A percentile compares a stretch with the other conserved stretches of the same genome.
These are phyloP conservation scores for Seiridium unicorne DNA, from an alignment of 2,329 filamentous ascomycete species.

Conservation along the genomic window DNA sequence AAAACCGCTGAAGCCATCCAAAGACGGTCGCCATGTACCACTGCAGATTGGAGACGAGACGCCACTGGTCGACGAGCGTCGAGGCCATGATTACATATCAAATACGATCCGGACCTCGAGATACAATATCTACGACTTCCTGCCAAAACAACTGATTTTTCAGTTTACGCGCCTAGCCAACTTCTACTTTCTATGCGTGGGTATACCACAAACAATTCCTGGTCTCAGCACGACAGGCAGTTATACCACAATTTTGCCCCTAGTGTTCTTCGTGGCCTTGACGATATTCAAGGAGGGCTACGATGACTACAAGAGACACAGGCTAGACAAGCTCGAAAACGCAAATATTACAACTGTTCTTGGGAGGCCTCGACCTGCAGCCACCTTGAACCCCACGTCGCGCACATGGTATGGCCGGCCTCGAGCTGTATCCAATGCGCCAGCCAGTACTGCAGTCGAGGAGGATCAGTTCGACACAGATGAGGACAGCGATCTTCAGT, in stretches of 20 bases:
- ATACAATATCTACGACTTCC: constrained; percentile 80
- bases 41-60: constrained; percentile 35
- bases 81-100: constrained; percentile 48
- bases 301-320: constrained; percentile 78
- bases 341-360: constrained; percentile 47
- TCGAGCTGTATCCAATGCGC: neutral
- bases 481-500: constrained; percentile 31
- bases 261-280: constrained; percentile 73
- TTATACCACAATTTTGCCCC: constrained; percentile 71
- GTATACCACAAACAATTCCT: constrained; percentile 79
- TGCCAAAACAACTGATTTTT: constrained; percentile 80
- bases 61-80: constrained; percentile 47
- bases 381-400: neutral
- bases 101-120: constrained; percentile 77
- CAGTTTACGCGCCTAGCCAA: constrained; percentile 87
- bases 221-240: constrained; percentile 73
- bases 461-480: constrained; percentile 10
- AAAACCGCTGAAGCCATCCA: constrained; percentile 67
- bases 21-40: constrained; percentile 61
- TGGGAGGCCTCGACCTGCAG: constrained; percentile 23
- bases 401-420: neutral
- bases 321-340: constrained; percentile 81
- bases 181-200: constrained; percentile 83
- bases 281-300: constrained; percentile 86
- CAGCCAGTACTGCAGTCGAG: constrained; percentile 4